Evolutionary conservation across 2,329 filamentous ascomycete species (phyloP).

Genomic region (Myriangium duriaei): DNA sequence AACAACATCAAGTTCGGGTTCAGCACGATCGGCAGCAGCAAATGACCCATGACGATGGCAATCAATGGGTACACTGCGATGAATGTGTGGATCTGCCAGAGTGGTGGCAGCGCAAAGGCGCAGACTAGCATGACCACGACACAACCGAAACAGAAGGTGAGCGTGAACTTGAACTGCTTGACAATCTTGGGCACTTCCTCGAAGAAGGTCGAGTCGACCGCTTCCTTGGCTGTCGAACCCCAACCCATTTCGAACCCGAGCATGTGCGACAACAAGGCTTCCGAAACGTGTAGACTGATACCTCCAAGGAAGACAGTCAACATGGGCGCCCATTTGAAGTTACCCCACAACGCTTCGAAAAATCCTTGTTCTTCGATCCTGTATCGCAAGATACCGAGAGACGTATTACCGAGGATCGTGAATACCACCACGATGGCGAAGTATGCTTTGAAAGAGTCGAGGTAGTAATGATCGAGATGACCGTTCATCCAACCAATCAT

Average conservation of each 20-base stretch:
- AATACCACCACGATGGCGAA: conserved; percentile 71
- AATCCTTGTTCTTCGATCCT: conserved; percentile 53
- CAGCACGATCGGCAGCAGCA: conserved; percentile 45
- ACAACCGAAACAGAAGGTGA: conserved; percentile 36
- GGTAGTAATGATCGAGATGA: conserved; percentile 67
- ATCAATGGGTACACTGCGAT: conserved; percentile 48
- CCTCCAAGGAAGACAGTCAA: conserved; percentile 30
- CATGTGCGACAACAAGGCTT: conserved; percentile 28
- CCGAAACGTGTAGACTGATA: conserved; percentile 28
- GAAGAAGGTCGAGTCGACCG: conserved; percentile 44
- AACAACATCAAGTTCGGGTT: conserved; percentile 55
- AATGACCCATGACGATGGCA: conserved; percentile 41
- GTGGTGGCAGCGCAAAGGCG: conserved; percentile 32
- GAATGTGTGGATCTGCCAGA: conserved; percentile 47
- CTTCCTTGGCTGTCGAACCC: conserved; percentile 48
- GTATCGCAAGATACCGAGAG: conserved; percentile 61
- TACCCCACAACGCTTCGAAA: conserved; percentile 37
- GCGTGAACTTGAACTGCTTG: conserved; percentile 44
- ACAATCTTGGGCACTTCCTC: conserved; percentile 44
- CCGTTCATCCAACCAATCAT: conserved; percentile 65
- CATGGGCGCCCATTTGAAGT: conserved; percentile 54
- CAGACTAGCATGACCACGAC: conserved; percentile 38
- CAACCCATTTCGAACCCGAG: conserved; percentile 32
- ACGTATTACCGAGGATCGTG: conserved; percentile 60
- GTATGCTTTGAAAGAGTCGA: conserved; percentile 69